Evolutionary conservation across 805 yeast genomes (phyloP).

Genomic region (Martiniozyma abietophila): DNA sequence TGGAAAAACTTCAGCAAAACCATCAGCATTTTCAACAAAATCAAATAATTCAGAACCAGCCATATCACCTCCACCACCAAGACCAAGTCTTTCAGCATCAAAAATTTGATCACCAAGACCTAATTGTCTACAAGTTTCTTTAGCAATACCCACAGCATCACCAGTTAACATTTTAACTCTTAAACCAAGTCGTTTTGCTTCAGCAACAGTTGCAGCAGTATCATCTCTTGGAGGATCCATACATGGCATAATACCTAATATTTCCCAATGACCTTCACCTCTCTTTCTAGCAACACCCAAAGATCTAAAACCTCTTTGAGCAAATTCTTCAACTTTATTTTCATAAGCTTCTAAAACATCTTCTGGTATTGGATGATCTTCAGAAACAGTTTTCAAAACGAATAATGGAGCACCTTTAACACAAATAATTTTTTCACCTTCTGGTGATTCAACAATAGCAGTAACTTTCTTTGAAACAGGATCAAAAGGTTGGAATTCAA

Average conservation of each 20-base stretch:
- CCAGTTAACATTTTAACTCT: conserved; percentile 98
- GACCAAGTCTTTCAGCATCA: conserved; percentile 94
- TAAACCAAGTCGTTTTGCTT: conserved; percentile 85
- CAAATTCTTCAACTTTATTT: conserved; percentile 95
- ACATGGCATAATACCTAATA: conserved; percentile 96
- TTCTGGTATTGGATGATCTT: conserved; percentile 93
- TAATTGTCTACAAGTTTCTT: conserved; percentile 96
- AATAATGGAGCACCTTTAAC: conserved; percentile 98
- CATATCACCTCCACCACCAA: conserved; percentile 88
- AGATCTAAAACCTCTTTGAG: conserved; percentile 97
- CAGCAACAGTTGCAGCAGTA: conserved; percentile 88
- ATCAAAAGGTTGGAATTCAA: conserved; percentile 95
- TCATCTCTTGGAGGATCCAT: conserved; percentile 99
- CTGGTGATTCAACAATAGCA: conserved; percentile 92
- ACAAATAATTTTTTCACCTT: conserved; percentile 90
- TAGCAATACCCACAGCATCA: conserved; percentile 98
- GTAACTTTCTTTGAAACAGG: conserved; percentile 96
- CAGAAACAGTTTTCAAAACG: conserved; percentile 94
- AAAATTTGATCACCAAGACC: conserved; percentile 95
- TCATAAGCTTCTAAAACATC: conserved; percentile 89
- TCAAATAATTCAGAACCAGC: conserved; percentile 97
- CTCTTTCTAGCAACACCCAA: conserved; percentile 98
- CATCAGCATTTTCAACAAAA: conserved; percentile 95
- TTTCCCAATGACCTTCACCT: conserved; percentile 98
- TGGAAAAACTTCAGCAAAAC: conserved; percentile 98